Evolutionary conservation across 805 yeast species (phyloP).

Genomic region (Debaryomyces castellii): DNA sequence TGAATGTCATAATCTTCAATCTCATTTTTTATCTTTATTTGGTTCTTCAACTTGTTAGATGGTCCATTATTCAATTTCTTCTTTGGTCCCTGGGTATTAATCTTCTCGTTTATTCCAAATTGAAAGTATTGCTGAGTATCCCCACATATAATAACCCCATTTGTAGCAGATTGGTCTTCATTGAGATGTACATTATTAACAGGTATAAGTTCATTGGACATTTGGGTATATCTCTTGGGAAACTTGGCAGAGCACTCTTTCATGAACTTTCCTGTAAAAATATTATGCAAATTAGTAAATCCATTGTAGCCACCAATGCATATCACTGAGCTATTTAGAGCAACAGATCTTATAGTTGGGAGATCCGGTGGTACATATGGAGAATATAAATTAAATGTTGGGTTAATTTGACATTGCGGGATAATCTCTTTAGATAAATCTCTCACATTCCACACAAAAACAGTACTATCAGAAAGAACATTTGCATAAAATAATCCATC

Average conservation of each 20-base stretch:
- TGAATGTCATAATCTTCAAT: conserved; percentile 36
- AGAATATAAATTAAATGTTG: conserved; percentile 7
- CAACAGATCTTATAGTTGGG: conserved; percentile 22
- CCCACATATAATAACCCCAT: conserved; percentile 43
- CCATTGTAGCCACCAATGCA: conserved; percentile 46
- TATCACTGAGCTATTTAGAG: conserved; percentile 32
- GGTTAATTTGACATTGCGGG: conserved; percentile 12
- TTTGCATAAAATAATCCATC: conserved; percentile 42
- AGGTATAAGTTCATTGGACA: too few relatives aligned
- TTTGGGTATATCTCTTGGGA: too few relatives aligned
- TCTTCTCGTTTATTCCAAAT: conserved; percentile 35
- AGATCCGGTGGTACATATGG: conserved; percentile 5
- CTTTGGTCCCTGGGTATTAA: conserved; percentile 4
- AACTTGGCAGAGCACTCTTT: conserved; percentile 31
- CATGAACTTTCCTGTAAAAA: conserved; percentile 40
- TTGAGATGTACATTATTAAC: conserved; percentile 25
- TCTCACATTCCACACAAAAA: conserved; percentile 45
- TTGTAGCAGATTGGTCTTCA: conserved; percentile 20
- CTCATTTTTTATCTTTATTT: conserved; percentile 30
- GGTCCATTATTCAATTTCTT: conserved; percentile 16
- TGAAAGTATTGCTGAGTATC: conserved; percentile 46
- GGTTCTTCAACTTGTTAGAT: conserved; percentile 21
- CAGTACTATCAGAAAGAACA: conserved; percentile 39
- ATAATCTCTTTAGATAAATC: conserved; percentile 10
- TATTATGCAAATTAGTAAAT: conserved; percentile 39